A percentile compares a stretch with the other conserved stretches of the same genome.
Conservation (phyloP, 345 rosid genomes). For the Populus pruinosa region DNA sequence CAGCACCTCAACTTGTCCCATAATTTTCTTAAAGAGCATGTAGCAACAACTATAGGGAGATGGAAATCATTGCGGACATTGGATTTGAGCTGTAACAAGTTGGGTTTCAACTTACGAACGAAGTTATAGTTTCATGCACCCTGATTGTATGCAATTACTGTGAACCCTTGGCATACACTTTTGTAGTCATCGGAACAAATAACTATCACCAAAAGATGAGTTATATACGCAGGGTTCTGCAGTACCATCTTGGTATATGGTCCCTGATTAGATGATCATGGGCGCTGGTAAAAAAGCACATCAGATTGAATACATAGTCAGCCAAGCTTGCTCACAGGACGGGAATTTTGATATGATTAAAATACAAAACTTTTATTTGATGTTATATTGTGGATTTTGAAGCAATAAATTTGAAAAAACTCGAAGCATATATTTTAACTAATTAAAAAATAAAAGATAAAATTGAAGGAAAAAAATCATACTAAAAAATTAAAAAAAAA, state of each 20-base stretch:
- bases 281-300: neutral
- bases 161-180: neutral
- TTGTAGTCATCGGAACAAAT: neutral
- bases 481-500: too few species aligned
- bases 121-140: neutral
- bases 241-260: neutral
- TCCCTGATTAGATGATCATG: neutral
- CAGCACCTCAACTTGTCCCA: constrained; percentile 34
- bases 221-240: too few species aligned
- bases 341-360: neutral
- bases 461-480: too few species aligned
- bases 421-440: too few species aligned
- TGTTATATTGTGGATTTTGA: neutral
- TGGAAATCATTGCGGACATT: constrained; percentile 25
- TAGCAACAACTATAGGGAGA: constrained; percentile 32
- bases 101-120: constrained; percentile 24
- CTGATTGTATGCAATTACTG: neutral
- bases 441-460: too few species aligned
- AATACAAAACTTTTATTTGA: neutral
- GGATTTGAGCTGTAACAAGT: constrained; percentile 45
- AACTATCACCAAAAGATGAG: too few species aligned
- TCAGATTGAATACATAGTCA: neutral
- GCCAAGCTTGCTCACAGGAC: neutral
- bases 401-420: too few species aligned
- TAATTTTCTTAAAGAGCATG: constrained; percentile 24